Evolutionary conservation across 1,139 yeast genomes (phyloP).

Genomic region (Suhomyces taliae): DNA sequence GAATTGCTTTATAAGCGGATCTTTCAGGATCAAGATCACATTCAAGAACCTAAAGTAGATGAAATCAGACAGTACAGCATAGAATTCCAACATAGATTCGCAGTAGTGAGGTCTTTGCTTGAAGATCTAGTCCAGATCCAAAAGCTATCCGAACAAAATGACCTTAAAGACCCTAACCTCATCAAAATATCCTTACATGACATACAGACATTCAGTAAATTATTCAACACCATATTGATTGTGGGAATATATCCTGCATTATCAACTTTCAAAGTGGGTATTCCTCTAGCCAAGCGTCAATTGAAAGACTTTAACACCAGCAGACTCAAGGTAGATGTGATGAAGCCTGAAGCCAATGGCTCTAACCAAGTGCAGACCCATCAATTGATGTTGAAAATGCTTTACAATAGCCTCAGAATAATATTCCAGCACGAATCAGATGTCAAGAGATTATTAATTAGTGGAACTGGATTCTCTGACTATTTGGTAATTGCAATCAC

Average conservation of each 20-base stretch:
- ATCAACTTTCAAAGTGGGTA: constrained; percentile 53
- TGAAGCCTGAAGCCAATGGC: constrained; percentile 10
- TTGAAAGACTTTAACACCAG: constrained; percentile 42
- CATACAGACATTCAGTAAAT: constrained; percentile 66
- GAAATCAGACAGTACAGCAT: not conserved
- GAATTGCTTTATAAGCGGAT: constrained; percentile 13
- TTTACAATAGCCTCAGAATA: constrained; percentile 33
- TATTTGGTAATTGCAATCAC: constrained; percentile 58
- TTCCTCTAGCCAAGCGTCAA: constrained; percentile 63
- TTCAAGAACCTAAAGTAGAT: not conserved
- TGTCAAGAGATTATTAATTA: constrained; percentile 54
- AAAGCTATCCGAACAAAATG: constrained; percentile 10
- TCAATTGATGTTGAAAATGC: constrained; percentile 27
- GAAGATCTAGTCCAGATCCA: constrained; percentile 31
- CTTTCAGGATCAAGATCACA: not conserved
- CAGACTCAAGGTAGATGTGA: constrained; percentile 21
- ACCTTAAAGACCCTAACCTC: constrained; percentile 34
- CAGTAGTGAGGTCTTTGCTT: constrained; percentile 30
- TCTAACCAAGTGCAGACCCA: constrained; percentile 1
- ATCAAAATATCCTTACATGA: constrained; percentile 82
- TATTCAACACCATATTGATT: constrained; percentile 62
- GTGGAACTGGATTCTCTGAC: constrained; percentile 76
- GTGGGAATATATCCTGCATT: constrained; percentile 72
- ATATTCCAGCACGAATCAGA: constrained; percentile 47
- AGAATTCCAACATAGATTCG: constrained; percentile 15